Percentiles rank a stretch among this genome's conserved stretches.
phyloP scores from a whole-genome alignment of 1,284 basidiomycete species.

The Phellopilus nigrolimitatus region DNA sequence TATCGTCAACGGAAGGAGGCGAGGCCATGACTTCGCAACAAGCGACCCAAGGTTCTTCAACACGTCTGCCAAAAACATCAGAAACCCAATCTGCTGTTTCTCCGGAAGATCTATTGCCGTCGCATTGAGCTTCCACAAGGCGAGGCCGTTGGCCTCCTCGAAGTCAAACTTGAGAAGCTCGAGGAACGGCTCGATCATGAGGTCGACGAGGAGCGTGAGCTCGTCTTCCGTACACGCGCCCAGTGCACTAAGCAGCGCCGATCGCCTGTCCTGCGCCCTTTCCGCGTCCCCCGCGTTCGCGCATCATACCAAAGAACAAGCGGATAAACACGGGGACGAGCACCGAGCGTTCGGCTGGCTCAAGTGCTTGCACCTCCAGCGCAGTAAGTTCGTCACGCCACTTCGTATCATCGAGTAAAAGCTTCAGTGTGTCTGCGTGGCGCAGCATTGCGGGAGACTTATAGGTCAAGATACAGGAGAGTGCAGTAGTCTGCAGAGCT shows the following conservation, averaged over 20 bases:
- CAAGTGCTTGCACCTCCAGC: conserved; percentile 65
- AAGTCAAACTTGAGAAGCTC: conserved; percentile 25
- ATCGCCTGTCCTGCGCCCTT: conserved; percentile 71
- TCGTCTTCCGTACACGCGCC: conserved; percentile 72
- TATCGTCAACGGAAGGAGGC: conserved; percentile 64
- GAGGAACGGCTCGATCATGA: conserved; percentile 85
- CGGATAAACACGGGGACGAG: conserved; percentile 76
- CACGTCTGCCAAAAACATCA: conserved; percentile 82
- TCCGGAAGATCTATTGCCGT: conserved; percentile 26
- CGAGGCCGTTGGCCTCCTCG: neutral
- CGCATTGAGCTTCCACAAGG: neutral
- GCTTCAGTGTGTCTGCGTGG: conserved; percentile 65
- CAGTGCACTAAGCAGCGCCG: conserved; percentile 74
- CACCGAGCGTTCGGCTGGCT: conserved; percentile 58
- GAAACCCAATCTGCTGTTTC: conserved; percentile 80
- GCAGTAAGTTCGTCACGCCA: conserved; percentile 87
- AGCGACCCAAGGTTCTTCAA: conserved; percentile 76
- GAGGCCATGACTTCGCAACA: conserved; percentile 66
- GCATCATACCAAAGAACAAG: conserved; percentile 86
- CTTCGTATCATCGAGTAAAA: conserved; percentile 78
- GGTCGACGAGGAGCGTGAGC: conserved; percentile 73
- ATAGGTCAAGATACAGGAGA: conserved; percentile 83
- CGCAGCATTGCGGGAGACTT: conserved; percentile 66
- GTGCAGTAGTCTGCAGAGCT: conserved; percentile 69
- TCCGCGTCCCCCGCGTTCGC: conserved; percentile 72